Conservation (phyloP, 768 basidiomycete genomes). For the Boletus barrowsii region DNA sequence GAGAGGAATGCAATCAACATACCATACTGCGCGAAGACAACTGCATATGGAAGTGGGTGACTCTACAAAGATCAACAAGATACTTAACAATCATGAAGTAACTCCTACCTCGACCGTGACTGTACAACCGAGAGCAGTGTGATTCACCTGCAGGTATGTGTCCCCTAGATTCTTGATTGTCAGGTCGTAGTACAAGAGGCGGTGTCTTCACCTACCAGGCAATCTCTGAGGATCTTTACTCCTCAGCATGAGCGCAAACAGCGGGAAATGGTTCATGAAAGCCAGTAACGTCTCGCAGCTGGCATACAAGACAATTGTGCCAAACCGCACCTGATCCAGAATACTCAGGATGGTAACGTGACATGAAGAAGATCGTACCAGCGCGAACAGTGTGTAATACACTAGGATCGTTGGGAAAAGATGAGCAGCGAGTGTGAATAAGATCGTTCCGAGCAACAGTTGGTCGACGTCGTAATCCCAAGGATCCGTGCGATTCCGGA, state of each 20-base stretch:
- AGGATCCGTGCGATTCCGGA: constrained; percentile 84
- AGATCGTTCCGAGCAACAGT: constrained; percentile 87
- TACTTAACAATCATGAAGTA: background rate
- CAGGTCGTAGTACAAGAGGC: background rate
- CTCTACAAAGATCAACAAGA: constrained; percentile 37
- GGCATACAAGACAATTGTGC: constrained; percentile 57
- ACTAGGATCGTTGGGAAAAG: constrained; percentile 81
- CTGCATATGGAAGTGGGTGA: constrained; percentile 47
- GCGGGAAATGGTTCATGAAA: constrained; percentile 88
- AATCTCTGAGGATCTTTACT: constrained; percentile 80
- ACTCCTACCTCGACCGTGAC: constrained; percentile 20
- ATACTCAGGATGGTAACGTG: background rate
- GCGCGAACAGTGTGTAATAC: constrained; percentile 81
- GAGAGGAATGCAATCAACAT: constrained; percentile 5
- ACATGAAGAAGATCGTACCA: constrained; percentile 36
- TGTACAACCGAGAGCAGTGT: constrained; percentile 22
- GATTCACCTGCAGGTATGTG: constrained; percentile 26
- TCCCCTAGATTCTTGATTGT: constrained; percentile 20
- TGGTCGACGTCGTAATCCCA: constrained; percentile 94
- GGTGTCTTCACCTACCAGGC: constrained; percentile 55
- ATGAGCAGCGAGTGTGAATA: constrained; percentile 80
- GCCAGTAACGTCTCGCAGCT: constrained; percentile 62
- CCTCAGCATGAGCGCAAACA: constrained; percentile 83
- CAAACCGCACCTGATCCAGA: constrained; percentile 45
- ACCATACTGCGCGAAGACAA: constrained; percentile 61